Percentiles rank a stretch among this genome's conserved stretches.
Evolutionary conservation across 2,329 filamentous ascomycete species (phyloP).

Genomic region (Fusarium newnesense): DNA sequence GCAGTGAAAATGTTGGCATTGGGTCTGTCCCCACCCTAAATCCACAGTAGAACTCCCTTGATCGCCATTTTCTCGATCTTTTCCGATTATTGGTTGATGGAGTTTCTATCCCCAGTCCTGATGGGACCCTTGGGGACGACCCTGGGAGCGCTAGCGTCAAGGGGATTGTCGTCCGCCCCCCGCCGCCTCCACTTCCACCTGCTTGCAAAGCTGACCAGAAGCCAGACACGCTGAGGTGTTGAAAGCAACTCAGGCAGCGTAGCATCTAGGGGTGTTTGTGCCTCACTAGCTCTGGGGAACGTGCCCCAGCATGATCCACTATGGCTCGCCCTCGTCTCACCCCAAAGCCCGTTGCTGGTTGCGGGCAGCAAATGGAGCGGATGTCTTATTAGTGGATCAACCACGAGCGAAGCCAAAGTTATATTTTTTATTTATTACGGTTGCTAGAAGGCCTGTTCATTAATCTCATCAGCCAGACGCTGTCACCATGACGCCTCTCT

Average conservation of each 20-base stretch:
- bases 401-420: neutral
- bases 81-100: constrained; percentile 50
- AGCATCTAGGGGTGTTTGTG: constrained; percentile 16
- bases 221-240: constrained; percentile 4
- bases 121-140: constrained; percentile 46
- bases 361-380: constrained; percentile 5
- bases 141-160: constrained; percentile 38
- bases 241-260: constrained; percentile 1
- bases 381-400: neutral
- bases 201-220: constrained; percentile 15
- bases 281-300: constrained; percentile 33
- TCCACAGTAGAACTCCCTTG: constrained; percentile 24
- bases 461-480: neutral
- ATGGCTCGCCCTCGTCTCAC: constrained; percentile 14
- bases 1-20: constrained; percentile 20
- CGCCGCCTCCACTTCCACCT: constrained; percentile 28
- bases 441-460: neutral
- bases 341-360: constrained; percentile 17
- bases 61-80: constrained; percentile 45
- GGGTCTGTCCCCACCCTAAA: neutral
- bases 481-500: constrained; percentile 37
- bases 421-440: neutral
- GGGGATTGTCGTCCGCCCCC: constrained; percentile 37
- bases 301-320: constrained; percentile 12
- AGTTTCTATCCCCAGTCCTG: constrained; percentile 40